These are phyloP conservation scores for Babesia caballi DNA, from an alignment of 169 alveolate species.

Conservation along the genomic window DNA sequence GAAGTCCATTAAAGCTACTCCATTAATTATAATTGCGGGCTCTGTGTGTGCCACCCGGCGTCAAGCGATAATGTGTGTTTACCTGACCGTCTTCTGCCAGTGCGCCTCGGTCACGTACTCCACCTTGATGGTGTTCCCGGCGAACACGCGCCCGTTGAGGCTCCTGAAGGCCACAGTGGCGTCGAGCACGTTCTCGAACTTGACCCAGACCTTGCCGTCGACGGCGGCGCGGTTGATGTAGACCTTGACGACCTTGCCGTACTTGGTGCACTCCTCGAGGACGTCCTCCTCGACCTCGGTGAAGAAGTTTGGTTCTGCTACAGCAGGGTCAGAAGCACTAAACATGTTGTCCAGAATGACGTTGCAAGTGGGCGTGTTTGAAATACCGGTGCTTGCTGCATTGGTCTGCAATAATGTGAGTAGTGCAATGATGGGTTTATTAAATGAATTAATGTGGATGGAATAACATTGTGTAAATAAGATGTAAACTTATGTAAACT, in stretches of 20 bases:
- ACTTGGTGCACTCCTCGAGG: conserved; percentile 82
- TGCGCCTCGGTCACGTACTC: conserved; percentile 67
- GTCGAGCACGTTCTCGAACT: conserved; percentile 66
- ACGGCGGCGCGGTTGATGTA: conserved; percentile 71
- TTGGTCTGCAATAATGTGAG: too few relatives aligned
- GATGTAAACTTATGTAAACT: too few relatives aligned
- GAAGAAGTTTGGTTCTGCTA: conserved; percentile 75
- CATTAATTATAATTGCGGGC: not conserved
- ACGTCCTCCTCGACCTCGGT: conserved; percentile 86
- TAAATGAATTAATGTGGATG: too few relatives aligned
- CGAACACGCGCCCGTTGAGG: conserved; percentile 83
- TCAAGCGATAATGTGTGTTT: not conserved
- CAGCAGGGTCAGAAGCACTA: conserved; percentile 71
- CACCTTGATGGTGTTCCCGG: conserved; percentile 79
- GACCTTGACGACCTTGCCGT: conserved; percentile 80
- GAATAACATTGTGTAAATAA: too few relatives aligned
- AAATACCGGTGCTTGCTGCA: conserved; percentile 24
- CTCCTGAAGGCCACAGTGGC: conserved; percentile 74
- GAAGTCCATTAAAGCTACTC: conserved; percentile 39
- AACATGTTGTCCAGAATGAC: conserved; percentile 82
- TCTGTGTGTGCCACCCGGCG: not conserved
- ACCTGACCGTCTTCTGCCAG: conserved; percentile 53
- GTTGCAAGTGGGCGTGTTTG: conserved; percentile 57
- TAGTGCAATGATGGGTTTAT: too few relatives aligned
- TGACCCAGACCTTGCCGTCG: conserved; percentile 84